Base-by-base conservation (phyloP, 2,329 filamentous ascomycete species). In the Apiospora koreana region DNA sequence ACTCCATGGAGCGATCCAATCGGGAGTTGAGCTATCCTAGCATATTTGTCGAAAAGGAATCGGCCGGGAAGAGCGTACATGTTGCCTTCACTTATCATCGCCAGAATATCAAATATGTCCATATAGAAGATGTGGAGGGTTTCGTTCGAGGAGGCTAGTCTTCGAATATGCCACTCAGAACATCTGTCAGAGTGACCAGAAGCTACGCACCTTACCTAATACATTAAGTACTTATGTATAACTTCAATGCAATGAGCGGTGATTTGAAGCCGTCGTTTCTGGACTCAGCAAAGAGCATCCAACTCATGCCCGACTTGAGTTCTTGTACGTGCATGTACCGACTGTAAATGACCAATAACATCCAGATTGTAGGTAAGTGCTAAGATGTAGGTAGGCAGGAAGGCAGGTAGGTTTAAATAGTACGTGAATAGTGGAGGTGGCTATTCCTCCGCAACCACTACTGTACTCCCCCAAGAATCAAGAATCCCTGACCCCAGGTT, bases 21-120 rank as follows among this genome's bases (percentile, higher is more conserved):
- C 74, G 82, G 9, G 83, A 85, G 69, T 64, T 85, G 43, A 83
- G 81, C 31, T 85, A 85, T 68, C 83, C 82, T 0, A 84, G 82
- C 71, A 83, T 85, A 42, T 72, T 78, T 0, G 74, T 82, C 9
- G 70, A 72, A 2, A 73, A 31, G 0, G 77, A 73, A 5, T 62
- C 74, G 4, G 74, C 79, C 10, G 62, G 41, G 5, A 64, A 41
- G 18, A 69, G 48, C 41, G 58, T 70, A 2, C 81, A 84, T 70
- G 73, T 85, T 31, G 81, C 81, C 1, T 85, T 81, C 50, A 85
- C 83, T 0, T 84, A 81, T 66, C 81, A 82, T 72, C 74, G 83
- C 31, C 83, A 84, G 69, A 75, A 79, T 62, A 83, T 85, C 25
- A 83, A 83, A 69, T 82, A 82, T 71, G 77, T 81, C 7, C 73